These are phyloP conservation scores for Fusarium sp. DNA, from an alignment of 2,329 filamentous ascomycete genomes.

Conservation along the genomic window DNA sequence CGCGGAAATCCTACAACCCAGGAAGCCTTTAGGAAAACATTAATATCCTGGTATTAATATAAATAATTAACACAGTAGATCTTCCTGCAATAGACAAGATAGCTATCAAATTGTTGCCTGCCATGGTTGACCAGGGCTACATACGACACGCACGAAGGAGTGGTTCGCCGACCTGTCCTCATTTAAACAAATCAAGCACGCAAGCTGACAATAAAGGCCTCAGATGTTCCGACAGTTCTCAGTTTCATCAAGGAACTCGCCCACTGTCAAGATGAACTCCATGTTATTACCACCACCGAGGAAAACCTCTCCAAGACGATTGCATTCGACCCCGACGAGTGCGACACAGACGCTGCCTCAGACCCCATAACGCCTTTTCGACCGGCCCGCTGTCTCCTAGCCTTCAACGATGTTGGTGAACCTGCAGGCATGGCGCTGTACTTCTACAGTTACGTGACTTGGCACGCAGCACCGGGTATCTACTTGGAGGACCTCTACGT, in stretches of 20 bases:
- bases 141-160: background rate
- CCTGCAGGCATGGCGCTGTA: constrained; percentile 7
- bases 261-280: background rate
- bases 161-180: background rate
- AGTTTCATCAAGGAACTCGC: background rate
- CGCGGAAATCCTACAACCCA: background rate
- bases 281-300: background rate
- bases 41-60: background rate
- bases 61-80: background rate
- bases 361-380: background rate
- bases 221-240: background rate
- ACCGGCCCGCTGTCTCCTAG: background rate
- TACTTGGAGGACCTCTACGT: constrained; percentile 8
- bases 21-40: background rate
- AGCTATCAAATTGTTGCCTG: too few species aligned
- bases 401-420: background rate
- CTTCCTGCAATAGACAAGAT: background rate
- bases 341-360: background rate
- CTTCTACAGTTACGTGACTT: constrained; percentile 4
- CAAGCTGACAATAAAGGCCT: too few species aligned
- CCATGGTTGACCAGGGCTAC: background rate
- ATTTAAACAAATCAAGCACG: too few species aligned
- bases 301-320: background rate
- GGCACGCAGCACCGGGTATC: constrained; percentile 3
- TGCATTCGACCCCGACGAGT: background rate